These are phyloP conservation scores for Aaosphaeria pasadenensis DNA, from an alignment of 2,329 filamentous ascomycete genomes.

Conservation along the genomic window DNA sequence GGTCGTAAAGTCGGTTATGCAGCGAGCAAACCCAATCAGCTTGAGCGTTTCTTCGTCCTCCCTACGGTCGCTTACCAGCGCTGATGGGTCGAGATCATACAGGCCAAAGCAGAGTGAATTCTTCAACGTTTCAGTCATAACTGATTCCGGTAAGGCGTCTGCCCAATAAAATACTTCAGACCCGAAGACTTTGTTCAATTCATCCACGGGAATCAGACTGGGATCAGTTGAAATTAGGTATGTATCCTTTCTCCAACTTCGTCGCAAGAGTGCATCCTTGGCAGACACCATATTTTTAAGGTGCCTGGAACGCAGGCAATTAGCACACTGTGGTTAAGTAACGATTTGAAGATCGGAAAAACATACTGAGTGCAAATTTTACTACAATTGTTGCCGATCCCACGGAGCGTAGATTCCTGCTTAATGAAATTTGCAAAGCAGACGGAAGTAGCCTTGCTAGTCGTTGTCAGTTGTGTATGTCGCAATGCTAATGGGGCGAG, in stretches of 20 bases:
- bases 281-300: background rate
- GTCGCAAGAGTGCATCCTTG: background rate
- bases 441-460: too few species aligned
- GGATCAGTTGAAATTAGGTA: constrained; percentile 9
- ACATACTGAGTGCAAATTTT: too few species aligned
- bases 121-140: background rate
- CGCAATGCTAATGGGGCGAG: too few species aligned
- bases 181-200: constrained; percentile 5
- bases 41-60: background rate
- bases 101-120: background rate
- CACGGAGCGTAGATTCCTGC: too few species aligned
- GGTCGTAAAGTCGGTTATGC: constrained; percentile 8
- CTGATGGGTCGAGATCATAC: background rate
- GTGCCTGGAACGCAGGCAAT: too few species aligned
- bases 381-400: too few species aligned
- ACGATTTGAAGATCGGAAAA: too few species aligned
- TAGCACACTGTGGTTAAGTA: too few species aligned
- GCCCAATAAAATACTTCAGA: constrained; percentile 8
- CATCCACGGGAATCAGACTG: constrained; percentile 2
- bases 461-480: too few species aligned
- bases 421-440: too few species aligned
- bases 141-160: background rate
- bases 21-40: constrained; percentile 7
- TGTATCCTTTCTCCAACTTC: constrained; percentile 4
- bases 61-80: background rate